A percentile compares a stretch with the other conserved stretches of the same genome.
Evolutionary conservation across 768 basidiomycete genomes (phyloP).

Genomic region (Terana coerulea): DNA sequence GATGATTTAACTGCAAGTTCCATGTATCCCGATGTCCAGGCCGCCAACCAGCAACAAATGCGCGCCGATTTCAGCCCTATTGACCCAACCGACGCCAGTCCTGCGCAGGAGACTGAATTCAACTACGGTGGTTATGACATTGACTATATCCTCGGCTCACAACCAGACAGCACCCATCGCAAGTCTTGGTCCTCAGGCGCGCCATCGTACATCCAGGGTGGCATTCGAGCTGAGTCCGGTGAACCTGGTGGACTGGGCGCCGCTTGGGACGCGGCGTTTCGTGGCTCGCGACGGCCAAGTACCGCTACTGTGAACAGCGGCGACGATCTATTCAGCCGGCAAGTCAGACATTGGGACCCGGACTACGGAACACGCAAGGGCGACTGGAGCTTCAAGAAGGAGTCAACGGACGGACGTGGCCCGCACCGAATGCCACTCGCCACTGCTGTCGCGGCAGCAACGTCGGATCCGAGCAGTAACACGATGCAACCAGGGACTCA

Average conservation of each 20-base stretch:
- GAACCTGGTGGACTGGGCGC: conserved; percentile 4
- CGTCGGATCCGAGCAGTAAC: conserved; percentile 11
- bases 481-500: conserved; percentile 47
- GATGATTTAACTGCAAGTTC: conserved; percentile 31
- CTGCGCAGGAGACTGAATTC: conserved; percentile 10
- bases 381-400: conserved; percentile 60
- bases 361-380: conserved; percentile 38
- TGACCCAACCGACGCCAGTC: conserved; percentile 16
- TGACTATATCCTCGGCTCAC: conserved; percentile 35
- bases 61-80: conserved; percentile 4
- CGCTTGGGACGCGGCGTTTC: conserved; percentile 7
- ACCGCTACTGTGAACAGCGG: conserved; percentile 28
- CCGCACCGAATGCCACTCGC: conserved; percentile 15
- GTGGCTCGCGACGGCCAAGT: conserved; percentile 29
- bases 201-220: conserved; percentile 17
- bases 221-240: conserved; percentile 4
- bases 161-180: conserved; percentile 24
- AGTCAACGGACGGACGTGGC: conserved; percentile 37
- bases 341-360: conserved; percentile 36
- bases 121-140: conserved; percentile 42
- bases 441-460: conserved; percentile 15
- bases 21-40: conserved; percentile 27
- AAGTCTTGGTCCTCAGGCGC: conserved; percentile 25
- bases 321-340: conserved; percentile 38
- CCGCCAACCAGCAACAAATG: conserved; percentile 41